A percentile compares a stretch with the other conserved stretches of the same genome.
Evolutionary conservation across 371 early-diverging fungal species (phyloP).

Genomic region (Mortierella sp.): DNA sequence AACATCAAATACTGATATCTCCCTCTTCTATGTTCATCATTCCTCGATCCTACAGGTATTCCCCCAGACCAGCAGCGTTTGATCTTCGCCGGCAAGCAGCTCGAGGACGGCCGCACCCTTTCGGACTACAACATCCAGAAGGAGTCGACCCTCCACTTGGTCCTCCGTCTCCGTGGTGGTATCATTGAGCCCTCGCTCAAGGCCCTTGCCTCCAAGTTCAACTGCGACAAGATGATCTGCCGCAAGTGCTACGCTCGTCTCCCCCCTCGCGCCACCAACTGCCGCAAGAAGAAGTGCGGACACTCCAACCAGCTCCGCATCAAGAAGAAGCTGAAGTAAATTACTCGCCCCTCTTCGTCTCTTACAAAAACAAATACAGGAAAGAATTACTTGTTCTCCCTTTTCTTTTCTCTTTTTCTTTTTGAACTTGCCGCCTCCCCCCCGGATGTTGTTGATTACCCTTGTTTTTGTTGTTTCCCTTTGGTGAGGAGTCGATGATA

Average conservation of each 20-base stretch:
- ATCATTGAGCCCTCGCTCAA: constrained; percentile 98
- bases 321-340: constrained; percentile 91
- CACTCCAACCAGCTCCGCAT: constrained; percentile 99
- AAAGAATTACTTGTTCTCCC: not conserved
- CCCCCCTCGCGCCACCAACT: constrained; percentile 99
- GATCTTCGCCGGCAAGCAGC: constrained; percentile 99
- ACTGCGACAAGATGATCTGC: constrained; percentile 99
- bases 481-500: constrained; percentile 11
- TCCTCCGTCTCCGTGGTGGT: constrained; percentile 98
- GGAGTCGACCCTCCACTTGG: constrained; percentile 99
- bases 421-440: not conserved
- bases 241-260: constrained; percentile 99
- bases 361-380: not conserved
- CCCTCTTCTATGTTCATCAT: not conserved
- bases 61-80: constrained; percentile 99
- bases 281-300: constrained; percentile 99
- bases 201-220: constrained; percentile 98
- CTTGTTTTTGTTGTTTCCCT: not conserved
- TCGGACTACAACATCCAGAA: constrained; percentile 94
- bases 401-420: not conserved
- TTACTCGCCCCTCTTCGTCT: constrained; percentile 9
- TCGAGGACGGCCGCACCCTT: constrained; percentile 97
- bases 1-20: constrained; percentile 2
- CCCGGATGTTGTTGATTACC: constrained; percentile 8
- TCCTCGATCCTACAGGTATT: constrained; percentile 73